Evolutionary conservation across 1,284 basidiomycete species (phyloP).

Genomic region (Rhodotorula sp.): DNA sequence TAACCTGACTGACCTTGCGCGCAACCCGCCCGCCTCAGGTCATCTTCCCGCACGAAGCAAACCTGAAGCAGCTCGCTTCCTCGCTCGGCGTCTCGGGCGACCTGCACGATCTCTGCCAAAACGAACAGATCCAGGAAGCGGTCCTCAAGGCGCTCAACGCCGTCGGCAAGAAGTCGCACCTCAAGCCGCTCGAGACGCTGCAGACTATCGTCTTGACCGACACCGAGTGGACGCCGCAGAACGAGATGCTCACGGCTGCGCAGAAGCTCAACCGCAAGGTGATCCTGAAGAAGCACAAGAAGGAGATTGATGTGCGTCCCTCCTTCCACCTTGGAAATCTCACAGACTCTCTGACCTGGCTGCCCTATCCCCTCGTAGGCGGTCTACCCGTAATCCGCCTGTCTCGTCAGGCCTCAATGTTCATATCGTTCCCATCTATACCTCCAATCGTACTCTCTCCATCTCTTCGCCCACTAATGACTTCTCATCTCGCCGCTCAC

Average conservation of each 20-base stretch:
- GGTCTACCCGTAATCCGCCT: conserved; percentile 19
- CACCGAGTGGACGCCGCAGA: conserved; percentile 93
- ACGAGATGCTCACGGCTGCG: conserved; percentile 79
- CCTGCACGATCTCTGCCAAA: conserved; percentile 33
- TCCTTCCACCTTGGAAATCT: no score
- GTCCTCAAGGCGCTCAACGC: conserved; percentile 66
- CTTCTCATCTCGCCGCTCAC: no score
- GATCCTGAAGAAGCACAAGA: conserved; percentile 66
- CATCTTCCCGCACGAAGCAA: conserved; percentile 63
- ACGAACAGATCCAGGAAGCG: conserved; percentile 53
- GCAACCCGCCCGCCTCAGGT: conserved; percentile 31
- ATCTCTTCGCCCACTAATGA: no score
- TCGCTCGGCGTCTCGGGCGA: conserved; percentile 39
- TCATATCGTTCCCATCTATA: neutral
- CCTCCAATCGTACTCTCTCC: neutral
- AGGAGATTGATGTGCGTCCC: conserved; percentile 60
- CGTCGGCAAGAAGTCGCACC: conserved; percentile 79
- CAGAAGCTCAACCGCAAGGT: conserved; percentile 82
- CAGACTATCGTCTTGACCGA: conserved; percentile 73
- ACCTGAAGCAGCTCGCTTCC: conserved; percentile 59
- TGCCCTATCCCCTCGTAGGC: neutral
- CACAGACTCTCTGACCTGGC: neutral
- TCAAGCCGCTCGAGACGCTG: conserved; percentile 75
- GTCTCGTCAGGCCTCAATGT: neutral
- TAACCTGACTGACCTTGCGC: neutral